Evolutionary conservation across 192 early-diverging fungal genomes (phyloP).

Genomic region (Coemansia sp.): DNA sequence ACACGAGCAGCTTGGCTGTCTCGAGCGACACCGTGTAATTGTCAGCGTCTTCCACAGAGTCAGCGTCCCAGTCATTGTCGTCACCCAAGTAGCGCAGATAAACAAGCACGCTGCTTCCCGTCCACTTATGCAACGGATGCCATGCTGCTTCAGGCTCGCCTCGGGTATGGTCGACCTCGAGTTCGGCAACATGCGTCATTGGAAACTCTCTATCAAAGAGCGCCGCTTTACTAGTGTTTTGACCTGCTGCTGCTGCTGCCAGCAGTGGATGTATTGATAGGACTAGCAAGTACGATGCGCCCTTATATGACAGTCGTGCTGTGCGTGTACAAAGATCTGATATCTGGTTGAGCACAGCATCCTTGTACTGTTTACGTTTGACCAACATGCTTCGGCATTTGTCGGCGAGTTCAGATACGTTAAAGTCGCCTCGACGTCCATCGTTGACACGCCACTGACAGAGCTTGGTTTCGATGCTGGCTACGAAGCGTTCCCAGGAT

Average conservation of each 20-base stretch:
- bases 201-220: constrained; percentile 44
- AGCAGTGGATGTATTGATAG: constrained; percentile 38
- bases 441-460: constrained; percentile 57
- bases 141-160: constrained; percentile 24
- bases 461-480: constrained; percentile 59
- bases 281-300: constrained; percentile 28
- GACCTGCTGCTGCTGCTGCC: constrained; percentile 23
- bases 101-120: constrained; percentile 55
- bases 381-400: constrained; percentile 23
- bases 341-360: constrained; percentile 24
- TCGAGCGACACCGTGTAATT: constrained; percentile 56
- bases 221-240: constrained; percentile 17
- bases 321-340: constrained; percentile 32
- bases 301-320: constrained; percentile 17
- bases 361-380: constrained; percentile 23
- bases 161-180: constrained; percentile 46
- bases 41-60: constrained; percentile 9
- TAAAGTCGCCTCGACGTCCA: constrained; percentile 51
- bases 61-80: constrained; percentile 9
- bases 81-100: constrained; percentile 48
- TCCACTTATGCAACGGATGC: constrained; percentile 71
- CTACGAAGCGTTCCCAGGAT: constrained; percentile 62
- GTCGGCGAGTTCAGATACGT: constrained; percentile 26
- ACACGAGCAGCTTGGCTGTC: constrained; percentile 59
- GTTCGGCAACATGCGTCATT: constrained; percentile 34